These are phyloP conservation scores for Ulmus americana DNA, from an alignment of 331 rosid genomes.

Conservation along the genomic window DNA sequence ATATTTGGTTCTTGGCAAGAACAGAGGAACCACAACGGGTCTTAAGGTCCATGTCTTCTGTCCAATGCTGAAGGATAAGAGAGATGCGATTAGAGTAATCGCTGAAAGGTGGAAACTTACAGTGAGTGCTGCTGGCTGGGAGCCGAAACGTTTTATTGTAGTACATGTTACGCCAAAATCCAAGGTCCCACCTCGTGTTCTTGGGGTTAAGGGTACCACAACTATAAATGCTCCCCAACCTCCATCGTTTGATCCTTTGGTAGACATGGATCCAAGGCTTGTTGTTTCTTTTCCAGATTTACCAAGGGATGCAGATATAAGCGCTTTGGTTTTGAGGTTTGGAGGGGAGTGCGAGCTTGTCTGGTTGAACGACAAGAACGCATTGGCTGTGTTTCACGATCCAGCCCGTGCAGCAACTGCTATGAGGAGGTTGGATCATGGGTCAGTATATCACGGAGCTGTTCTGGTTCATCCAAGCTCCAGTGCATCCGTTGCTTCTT, in stretches of 20 bases:
- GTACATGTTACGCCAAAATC: constrained; percentile 70
- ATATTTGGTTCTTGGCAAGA: constrained; percentile 71
- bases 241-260: constrained; percentile 58
- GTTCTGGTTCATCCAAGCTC: constrained; percentile 32
- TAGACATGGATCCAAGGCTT: constrained; percentile 91
- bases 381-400: constrained; percentile 78
- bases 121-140: constrained; percentile 80
- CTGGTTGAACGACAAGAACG: constrained; percentile 94
- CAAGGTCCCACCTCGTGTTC: constrained; percentile 61
- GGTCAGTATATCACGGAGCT: constrained; percentile 68
- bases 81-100: constrained; percentile 72
- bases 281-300: constrained; percentile 87
- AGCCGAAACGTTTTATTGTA: constrained; percentile 77
- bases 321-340: constrained; percentile 78
- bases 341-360: constrained; percentile 95
- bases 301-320: constrained; percentile 84
- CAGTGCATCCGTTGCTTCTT: constrained; percentile 35
- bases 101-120: constrained; percentile 91
- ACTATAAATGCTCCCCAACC: constrained; percentile 40
- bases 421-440: constrained; percentile 93
- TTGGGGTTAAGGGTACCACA: constrained; percentile 72
- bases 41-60: constrained; percentile 77
- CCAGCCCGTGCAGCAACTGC: constrained; percentile 96
- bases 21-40: constrained; percentile 54
- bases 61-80: constrained; percentile 76